Evolutionary conservation across 306 rosid species (phyloP).

Genomic region (Geum urbanum): DNA sequence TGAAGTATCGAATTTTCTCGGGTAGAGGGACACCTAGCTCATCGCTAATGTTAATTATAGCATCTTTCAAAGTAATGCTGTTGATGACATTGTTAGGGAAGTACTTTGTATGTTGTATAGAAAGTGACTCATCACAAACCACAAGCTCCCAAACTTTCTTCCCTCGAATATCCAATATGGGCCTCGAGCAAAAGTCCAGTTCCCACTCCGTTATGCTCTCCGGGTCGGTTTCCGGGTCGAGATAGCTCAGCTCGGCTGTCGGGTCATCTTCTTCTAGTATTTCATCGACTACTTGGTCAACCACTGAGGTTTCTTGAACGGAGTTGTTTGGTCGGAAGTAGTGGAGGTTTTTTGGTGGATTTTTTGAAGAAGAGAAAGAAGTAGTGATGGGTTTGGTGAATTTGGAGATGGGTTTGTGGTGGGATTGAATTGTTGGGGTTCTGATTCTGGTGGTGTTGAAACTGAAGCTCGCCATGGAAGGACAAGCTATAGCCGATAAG

Average conservation of each 20-base stretch:
- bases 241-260: constrained; percentile 59
- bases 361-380: constrained; percentile 20
- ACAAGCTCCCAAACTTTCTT: constrained; percentile 96
- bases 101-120: constrained; percentile 78
- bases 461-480: constrained; percentile 78
- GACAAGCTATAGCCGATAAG: background rate
- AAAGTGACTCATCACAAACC: constrained; percentile 75
- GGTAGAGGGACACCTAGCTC: constrained; percentile 69
- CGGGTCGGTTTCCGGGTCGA: constrained; percentile 68
- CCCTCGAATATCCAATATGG: constrained; percentile 81
- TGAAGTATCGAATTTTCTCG: constrained; percentile 77
- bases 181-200: constrained; percentile 89
- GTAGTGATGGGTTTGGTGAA: constrained; percentile 30
- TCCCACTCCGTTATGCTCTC: constrained; percentile 74
- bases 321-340: constrained; percentile 42
- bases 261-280: constrained; percentile 50
- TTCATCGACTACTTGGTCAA: constrained; percentile 33
- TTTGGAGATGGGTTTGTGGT: constrained; percentile 31
- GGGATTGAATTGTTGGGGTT: constrained; percentile 38
- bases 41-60: constrained; percentile 52
- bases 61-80: constrained; percentile 80
- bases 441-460: constrained; percentile 62
- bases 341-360: constrained; percentile 27
- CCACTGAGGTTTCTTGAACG: constrained; percentile 57
- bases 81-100: constrained; percentile 91